Conservation (phyloP, 176 grass and related monocot genomes). For the Aegilops bicornis region DNA sequence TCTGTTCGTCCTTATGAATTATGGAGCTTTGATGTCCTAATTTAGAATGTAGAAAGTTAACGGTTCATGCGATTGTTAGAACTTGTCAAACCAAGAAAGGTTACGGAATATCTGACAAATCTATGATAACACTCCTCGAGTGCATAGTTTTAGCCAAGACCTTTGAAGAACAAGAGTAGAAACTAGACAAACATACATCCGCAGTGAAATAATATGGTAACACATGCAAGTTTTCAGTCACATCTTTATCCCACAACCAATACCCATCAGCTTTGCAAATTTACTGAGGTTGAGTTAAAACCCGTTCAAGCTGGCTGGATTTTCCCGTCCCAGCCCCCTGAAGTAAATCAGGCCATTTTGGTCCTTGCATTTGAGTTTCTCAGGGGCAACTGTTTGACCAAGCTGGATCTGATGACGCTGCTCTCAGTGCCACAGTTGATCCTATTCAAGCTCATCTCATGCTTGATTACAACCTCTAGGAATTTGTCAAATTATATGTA, state of each 20-base stretch:
- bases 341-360: neutral
- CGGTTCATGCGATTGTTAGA: neutral
- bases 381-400: neutral
- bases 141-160: neutral
- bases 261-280: neutral
- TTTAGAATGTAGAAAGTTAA: neutral
- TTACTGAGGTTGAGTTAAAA: neutral
- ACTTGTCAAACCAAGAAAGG: neutral
- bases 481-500: neutral
- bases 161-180: neutral
- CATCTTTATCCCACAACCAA: neutral
- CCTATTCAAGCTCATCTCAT: neutral
- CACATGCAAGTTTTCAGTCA: neutral
- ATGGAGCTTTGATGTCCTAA: neutral
- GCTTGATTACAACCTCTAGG: neutral
- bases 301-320: neutral
- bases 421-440: neutral
- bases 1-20: neutral
- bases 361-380: neutral
- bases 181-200: neutral
- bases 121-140: neutral
- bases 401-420: neutral
- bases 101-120: neutral
- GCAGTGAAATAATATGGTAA: neutral
- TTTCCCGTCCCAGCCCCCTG: neutral